Percentiles rank a stretch among this genome's conserved stretches.
Conservation (phyloP, 163 green algal genomes). For the Chlorella variabilis region DNA sequence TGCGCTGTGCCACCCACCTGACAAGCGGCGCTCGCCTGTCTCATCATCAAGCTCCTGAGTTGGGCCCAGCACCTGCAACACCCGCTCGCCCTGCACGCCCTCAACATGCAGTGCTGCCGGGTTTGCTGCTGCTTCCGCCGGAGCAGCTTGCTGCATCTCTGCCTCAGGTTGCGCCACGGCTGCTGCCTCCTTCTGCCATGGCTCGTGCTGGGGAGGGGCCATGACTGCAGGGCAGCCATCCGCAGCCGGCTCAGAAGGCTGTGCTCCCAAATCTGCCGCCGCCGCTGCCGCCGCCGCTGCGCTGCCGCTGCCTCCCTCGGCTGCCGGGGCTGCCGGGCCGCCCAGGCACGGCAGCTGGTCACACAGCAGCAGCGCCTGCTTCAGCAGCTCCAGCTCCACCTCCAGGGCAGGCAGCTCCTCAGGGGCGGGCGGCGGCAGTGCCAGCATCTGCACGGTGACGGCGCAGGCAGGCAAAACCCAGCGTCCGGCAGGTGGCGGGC, state of each 20-base stretch:
- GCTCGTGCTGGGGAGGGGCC: neutral
- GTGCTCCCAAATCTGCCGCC: too few relatives aligned
- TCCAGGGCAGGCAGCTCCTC: neutral
- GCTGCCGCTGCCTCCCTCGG: neutral
- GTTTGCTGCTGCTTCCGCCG: neutral
- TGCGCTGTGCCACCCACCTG: neutral
- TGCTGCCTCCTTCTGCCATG: neutral
- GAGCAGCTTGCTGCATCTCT: too few relatives aligned
- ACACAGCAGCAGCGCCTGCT: constrained; percentile 27
- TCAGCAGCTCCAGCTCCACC: constrained; percentile 30
- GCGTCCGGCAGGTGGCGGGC: neutral
- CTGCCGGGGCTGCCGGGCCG: neutral
- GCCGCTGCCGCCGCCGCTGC: neutral
- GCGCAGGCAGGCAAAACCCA: neutral
- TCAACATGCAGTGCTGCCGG: neutral
- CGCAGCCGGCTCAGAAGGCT: too few relatives aligned
- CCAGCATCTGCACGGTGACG: constrained; percentile 9
- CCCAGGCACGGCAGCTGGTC: constrained; percentile 30
- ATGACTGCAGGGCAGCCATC: too few relatives aligned
- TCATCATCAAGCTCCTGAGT: neutral
- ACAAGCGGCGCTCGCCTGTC: neutral
- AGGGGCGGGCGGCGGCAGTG: neutral
- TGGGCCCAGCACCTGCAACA: neutral
- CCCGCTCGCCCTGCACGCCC: neutral
- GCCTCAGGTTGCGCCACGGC: too few relatives aligned